phyloP scores from a whole-genome alignment of 192 early-diverging fungal species.

The Podila verticillata region DNA sequence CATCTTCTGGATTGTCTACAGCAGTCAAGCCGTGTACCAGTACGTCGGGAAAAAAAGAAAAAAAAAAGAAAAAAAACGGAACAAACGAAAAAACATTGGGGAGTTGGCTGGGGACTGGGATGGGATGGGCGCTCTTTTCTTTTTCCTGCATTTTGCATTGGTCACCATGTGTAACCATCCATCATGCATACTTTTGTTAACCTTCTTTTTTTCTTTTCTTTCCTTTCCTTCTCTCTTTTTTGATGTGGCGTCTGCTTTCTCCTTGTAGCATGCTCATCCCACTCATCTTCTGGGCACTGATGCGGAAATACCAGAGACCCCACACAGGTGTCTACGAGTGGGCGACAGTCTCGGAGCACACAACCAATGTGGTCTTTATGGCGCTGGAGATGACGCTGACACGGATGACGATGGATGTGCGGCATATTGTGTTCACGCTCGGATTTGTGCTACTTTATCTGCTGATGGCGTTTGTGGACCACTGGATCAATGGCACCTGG shows the following conservation, averaged over 20 bases:
- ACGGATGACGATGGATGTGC: conserved; percentile 9
- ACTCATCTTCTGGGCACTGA: conserved; percentile 9
- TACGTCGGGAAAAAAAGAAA: not conserved
- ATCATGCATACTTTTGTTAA: not conserved
- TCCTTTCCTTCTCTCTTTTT: not conserved
- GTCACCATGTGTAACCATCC: not conserved
- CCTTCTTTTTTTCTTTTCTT: not conserved
- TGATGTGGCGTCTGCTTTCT: not conserved
- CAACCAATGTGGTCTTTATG: conserved; percentile 8
- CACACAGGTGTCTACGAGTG: conserved; percentile 20
- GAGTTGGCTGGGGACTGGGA: too few species aligned
- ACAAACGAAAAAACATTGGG: too few species aligned
- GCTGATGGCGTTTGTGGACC: conserved; percentile 1
- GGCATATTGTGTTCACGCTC: conserved; percentile 11
- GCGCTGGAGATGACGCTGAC: conserved; percentile 13
- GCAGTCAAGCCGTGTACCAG: conserved; percentile 16
- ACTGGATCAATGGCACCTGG: conserved; percentile 5
- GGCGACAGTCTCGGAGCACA: conserved; percentile 20
- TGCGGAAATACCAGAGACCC: not conserved
- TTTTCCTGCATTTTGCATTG: not conserved
- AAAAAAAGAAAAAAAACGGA: too few species aligned
- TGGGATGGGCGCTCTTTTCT: not conserved
- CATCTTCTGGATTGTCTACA: conserved; percentile 25
- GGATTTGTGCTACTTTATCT: conserved; percentile 10
- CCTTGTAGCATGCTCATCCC: conserved; percentile 13